These are phyloP conservation scores for Plasmopara viticola DNA, from an alignment of 352 stramenopile genomes.

Conservation along the genomic window DNA sequence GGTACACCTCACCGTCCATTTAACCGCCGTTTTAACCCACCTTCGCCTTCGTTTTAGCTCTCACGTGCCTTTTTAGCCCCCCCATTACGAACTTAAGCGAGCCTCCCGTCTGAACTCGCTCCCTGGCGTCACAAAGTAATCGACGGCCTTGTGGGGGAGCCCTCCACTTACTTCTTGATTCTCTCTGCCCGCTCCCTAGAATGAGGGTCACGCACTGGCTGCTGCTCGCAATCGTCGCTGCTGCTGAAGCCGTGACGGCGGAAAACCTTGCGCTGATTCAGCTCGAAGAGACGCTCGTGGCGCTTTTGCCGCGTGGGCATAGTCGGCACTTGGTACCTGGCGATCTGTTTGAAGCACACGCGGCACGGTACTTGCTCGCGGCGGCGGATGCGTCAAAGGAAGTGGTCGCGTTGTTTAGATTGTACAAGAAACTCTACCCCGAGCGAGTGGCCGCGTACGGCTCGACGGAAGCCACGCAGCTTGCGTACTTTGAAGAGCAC, in stretches of 20 bases:
- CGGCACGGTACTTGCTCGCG: conserved; percentile 35
- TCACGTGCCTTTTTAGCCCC: too few species aligned
- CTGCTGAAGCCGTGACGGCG: conserved; percentile 9
- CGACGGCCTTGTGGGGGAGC: conserved; percentile 8
- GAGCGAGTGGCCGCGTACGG: conserved; percentile 37
- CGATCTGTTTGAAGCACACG: conserved; percentile 35
- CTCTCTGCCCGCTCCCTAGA: conserved; percentile 11
- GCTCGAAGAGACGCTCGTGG: conserved; percentile 24
- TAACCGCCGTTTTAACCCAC: too few species aligned
- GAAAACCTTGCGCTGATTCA: conserved; percentile 12
- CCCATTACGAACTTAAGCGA: too few species aligned
- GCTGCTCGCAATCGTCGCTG: conserved; percentile 21
- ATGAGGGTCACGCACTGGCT: conserved; percentile 29
- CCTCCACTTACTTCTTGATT: conserved; percentile 9
- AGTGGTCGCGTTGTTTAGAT: conserved; percentile 48
- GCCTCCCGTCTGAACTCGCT: conserved; percentile 11
- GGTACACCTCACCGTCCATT: too few species aligned
- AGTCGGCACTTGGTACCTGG: conserved; percentile 21
- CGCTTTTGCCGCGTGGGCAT: conserved; percentile 14
- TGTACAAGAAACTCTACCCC: conserved; percentile 57
- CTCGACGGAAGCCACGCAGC: conserved; percentile 32
- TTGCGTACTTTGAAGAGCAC: conserved; percentile 56
- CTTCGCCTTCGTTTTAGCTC: too few species aligned
- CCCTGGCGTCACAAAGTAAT: conserved; percentile 26
- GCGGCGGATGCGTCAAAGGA: conserved; percentile 30